Conservation (phyloP, 2,329 filamentous ascomycete species). For the Microdochium bolleyi region DNA sequence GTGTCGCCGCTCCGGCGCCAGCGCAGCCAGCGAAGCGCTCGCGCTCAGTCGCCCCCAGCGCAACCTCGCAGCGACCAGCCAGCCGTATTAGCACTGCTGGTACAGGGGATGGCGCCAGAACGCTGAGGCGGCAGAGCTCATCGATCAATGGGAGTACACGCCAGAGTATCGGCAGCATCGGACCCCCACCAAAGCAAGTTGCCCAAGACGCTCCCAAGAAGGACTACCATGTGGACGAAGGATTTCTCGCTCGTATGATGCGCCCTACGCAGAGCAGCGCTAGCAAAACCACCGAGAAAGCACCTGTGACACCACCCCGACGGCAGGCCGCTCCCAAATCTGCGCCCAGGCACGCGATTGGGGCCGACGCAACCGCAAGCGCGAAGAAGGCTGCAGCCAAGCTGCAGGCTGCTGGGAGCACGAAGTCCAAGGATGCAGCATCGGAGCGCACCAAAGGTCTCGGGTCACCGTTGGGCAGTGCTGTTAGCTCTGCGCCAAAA, state of each 20-base stretch:
- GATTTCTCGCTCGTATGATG: conserved; percentile 77
- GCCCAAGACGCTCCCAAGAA: conserved; percentile 39
- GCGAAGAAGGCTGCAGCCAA: conserved; percentile 17
- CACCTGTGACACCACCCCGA: conserved; percentile 38
- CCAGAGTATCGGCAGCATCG: conserved; percentile 39
- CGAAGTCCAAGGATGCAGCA: conserved; percentile 4
- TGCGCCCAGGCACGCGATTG: conserved; percentile 6
- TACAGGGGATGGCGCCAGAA: conserved; percentile 18
- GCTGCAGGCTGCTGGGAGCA: conserved; percentile 12
- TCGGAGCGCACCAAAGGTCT: conserved; percentile 4
- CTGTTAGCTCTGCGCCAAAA: neutral
- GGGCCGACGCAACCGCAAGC: conserved; percentile 11
- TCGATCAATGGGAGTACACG: conserved; percentile 33
- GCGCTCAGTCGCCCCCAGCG: neutral
- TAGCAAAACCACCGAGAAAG: conserved; percentile 60
- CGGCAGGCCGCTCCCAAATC: conserved; percentile 16
- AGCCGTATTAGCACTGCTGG: conserved; percentile 34
- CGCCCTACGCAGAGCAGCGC: conserved; percentile 64
- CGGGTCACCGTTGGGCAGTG: neutral
- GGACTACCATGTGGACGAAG: conserved; percentile 53
- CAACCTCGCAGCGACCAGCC: conserved; percentile 27
- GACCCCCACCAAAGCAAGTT: conserved; percentile 48
- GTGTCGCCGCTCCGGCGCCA: conserved; percentile 14
- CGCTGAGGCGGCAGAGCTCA: conserved; percentile 36
- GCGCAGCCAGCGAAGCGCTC: conserved; percentile 32